phyloP scores from a whole-genome alignment of 208 protist genomes.

The Acanthamoeba healyi region DNA sequence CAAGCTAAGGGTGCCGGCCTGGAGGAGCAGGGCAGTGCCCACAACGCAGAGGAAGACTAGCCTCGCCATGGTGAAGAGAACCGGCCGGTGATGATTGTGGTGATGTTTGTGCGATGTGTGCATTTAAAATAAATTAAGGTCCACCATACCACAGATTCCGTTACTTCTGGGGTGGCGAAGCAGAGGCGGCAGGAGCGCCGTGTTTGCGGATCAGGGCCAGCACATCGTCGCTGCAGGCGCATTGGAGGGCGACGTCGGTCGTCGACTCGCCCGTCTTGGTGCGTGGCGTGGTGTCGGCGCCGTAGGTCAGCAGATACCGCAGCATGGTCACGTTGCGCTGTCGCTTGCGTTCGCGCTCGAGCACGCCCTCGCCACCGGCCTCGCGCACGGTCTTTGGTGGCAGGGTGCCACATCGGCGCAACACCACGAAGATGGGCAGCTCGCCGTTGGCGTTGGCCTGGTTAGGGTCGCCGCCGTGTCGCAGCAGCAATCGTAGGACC shows the following conservation, averaged over 20 bases:
- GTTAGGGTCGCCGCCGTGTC: neutral
- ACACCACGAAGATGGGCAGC: neutral
- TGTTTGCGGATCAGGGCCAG: neutral
- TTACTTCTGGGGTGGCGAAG: too few species aligned
- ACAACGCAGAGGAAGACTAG: too few species aligned
- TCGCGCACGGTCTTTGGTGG: neutral
- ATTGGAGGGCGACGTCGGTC: neutral
- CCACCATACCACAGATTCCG: too few species aligned
- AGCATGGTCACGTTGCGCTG: neutral
- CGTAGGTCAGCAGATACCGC: neutral
- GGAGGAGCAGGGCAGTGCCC: too few species aligned
- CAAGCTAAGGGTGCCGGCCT: too few species aligned
- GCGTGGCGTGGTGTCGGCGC: neutral
- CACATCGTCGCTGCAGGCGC: neutral
- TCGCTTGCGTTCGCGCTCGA: conserved; percentile 1
- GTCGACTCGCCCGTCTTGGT: neutral
- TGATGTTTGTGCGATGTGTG: too few species aligned
- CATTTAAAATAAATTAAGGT: too few species aligned
- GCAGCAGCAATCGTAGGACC: neutral
- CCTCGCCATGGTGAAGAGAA: too few species aligned
- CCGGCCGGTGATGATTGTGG: too few species aligned
- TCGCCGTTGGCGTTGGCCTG: conserved; percentile 4
- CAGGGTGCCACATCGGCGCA: neutral
- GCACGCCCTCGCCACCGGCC: neutral
- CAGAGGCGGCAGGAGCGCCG: neutral